Evolutionary conservation across 768 basidiomycete species (phyloP).

Genomic region (Calocybe indica): DNA sequence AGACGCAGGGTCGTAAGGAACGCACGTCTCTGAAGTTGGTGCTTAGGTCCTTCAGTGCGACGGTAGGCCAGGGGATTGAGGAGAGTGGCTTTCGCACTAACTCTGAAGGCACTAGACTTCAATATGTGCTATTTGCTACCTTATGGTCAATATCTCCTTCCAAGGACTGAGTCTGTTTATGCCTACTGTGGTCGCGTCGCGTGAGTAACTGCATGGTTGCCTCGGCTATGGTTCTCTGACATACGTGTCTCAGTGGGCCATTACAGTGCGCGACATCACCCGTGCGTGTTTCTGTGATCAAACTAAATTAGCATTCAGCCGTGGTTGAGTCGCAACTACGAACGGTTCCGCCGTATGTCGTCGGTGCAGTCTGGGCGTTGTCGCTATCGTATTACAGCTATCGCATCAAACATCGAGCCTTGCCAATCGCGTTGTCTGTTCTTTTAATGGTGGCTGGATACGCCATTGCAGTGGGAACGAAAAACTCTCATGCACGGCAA

Average conservation of each 20-base stretch:
- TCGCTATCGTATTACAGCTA: constrained; percentile 27
- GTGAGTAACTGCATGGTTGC: constrained; percentile 20
- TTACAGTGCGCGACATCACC: constrained; percentile 15
- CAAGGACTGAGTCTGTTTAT: constrained; percentile 22
- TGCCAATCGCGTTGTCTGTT: constrained; percentile 28
- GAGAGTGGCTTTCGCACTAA: too few species aligned
- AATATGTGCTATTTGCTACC: constrained; percentile 15
- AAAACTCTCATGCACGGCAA: constrained; percentile 30
- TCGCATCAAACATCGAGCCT: constrained; percentile 27
- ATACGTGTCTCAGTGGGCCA: constrained; percentile 10
- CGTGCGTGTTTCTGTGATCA: neutral
- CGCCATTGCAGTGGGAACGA: constrained; percentile 35
- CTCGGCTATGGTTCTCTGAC: neutral
- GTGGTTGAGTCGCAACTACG: constrained; percentile 40
- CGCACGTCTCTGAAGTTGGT: constrained; percentile 22
- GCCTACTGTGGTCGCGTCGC: constrained; percentile 38
- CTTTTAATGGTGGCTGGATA: constrained; percentile 36
- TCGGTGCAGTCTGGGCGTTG: constrained; percentile 34
- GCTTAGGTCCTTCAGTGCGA: constrained; percentile 18
- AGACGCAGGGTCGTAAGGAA: constrained; percentile 21
- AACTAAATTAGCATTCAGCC: constrained; percentile 18
- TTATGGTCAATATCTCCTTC: constrained; percentile 23
- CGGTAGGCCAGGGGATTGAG: too few species aligned
- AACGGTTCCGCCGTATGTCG: constrained; percentile 43
- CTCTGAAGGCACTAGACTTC: constrained; percentile 7